Evolutionary conservation across 345 rosid genomes (phyloP).

Genomic region (Eucalyptus camaldulensis): DNA sequence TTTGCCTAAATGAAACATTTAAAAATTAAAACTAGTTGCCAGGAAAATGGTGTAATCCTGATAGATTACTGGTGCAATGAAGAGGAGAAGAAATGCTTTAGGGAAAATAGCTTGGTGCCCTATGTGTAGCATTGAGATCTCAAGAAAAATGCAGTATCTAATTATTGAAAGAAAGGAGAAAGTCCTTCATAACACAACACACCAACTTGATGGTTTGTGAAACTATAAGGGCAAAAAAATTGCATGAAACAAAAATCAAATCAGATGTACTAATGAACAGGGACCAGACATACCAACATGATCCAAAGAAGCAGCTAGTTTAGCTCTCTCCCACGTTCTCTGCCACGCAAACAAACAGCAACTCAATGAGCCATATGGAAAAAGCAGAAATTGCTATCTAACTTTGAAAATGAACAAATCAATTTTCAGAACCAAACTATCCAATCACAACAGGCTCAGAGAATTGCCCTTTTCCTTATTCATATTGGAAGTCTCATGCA

Average conservation of each 20-base stretch:
- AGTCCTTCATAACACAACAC: not conserved
- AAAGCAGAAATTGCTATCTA: not conserved
- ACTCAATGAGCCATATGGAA: not conserved
- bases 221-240: not conserved
- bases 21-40: not conserved
- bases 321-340: constrained; percentile 98
- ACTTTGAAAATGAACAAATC: not conserved
- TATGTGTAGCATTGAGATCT: not conserved
- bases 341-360: constrained; percentile 9
- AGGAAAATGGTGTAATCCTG: not conserved
- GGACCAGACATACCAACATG: constrained; percentile 42
- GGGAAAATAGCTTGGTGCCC: not conserved
- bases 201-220: not conserved
- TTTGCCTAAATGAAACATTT: not conserved
- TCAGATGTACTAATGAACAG: not conserved
- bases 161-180: not conserved
- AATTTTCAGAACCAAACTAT: not conserved
- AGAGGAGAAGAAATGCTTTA: not conserved
- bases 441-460: not conserved
- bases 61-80: not conserved
- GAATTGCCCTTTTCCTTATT: not conserved
- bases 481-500: not conserved
- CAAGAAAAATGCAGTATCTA: not conserved
- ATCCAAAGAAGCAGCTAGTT: constrained; percentile 73
- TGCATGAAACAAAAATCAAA: not conserved